Percentiles rank a stretch among this genome's conserved stretches.
These are phyloP conservation scores for Chaetomiaceae sp. DNA, from an alignment of 2,329 filamentous ascomycete species.

Conservation along the genomic window DNA sequence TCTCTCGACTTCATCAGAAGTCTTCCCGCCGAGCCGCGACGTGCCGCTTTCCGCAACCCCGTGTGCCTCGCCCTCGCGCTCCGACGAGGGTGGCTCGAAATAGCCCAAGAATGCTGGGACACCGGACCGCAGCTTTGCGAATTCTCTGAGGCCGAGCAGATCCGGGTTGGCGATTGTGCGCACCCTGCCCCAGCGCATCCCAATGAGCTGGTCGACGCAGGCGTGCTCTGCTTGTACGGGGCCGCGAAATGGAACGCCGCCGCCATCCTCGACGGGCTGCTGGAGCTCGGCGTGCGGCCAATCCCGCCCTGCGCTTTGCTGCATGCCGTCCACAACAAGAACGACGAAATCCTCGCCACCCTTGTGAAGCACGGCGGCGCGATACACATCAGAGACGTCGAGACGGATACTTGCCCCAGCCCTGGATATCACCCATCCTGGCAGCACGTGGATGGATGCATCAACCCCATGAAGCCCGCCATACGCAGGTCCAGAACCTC, in stretches of 20 bases:
- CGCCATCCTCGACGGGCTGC: background rate
- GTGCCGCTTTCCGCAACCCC: background rate
- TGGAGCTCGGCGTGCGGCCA: background rate
- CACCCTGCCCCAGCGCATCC: no score
- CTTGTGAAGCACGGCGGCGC: background rate
- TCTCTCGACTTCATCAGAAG: background rate
- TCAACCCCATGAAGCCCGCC: conserved; percentile 4
- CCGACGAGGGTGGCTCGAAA: background rate
- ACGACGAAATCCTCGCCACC: background rate
- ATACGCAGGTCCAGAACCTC: background rate
- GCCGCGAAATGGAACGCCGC: background rate
- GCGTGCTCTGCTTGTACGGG: background rate
- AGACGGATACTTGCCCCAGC: background rate
- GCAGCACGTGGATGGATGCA: background rate
- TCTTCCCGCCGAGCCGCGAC: background rate
- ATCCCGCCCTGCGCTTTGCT: background rate
- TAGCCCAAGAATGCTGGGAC: background rate
- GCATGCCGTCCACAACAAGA: background rate
- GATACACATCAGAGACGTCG: background rate
- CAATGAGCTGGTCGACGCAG: background rate
- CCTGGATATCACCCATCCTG: background rate
- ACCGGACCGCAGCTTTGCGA: background rate
- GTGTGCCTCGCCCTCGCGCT: background rate
- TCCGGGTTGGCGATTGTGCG: no score
- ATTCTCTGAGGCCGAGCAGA: background rate